Evolutionary conservation across 2,329 filamentous ascomycete genomes (phyloP).

Genomic region (Colletotrichum acutatum): DNA sequence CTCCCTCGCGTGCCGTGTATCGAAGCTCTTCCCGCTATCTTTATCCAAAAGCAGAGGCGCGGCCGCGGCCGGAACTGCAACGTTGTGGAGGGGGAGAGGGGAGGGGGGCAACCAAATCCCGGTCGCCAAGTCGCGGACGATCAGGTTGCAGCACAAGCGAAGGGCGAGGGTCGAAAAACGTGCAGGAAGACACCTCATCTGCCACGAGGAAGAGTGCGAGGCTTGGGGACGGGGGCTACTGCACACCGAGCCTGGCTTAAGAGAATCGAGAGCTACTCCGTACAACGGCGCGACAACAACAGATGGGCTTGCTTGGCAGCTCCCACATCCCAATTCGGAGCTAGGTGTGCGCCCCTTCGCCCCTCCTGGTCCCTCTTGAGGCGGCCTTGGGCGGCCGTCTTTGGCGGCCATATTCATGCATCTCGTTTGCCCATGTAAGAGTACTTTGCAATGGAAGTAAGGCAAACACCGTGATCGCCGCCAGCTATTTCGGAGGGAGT

Average conservation of each 20-base stretch:
- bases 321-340: not conserved
- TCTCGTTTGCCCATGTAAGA: slow-evolving; percentile 3
- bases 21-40: not conserved
- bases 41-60: not conserved
- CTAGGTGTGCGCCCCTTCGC: not conserved
- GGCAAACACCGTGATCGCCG: not conserved
- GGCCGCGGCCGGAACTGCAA: not conserved
- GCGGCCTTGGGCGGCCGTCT: not conserved
- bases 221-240: not conserved
- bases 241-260: not conserved
- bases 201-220: not conserved
- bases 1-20: slow-evolving; percentile 15
- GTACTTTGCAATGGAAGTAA: not conserved
- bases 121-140: not conserved
- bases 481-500: not conserved
- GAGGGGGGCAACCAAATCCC: not conserved
- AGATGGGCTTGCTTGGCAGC: slow-evolving; percentile 7
- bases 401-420: slow-evolving; percentile 10
- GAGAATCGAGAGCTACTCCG: not conserved
- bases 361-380: not conserved
- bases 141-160: not conserved
- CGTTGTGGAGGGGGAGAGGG: not conserved
- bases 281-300: not conserved
- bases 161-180: not conserved
- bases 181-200: not conserved